Evolutionary conservation across 176 grass and related monocot species (phyloP).

Genomic region (Aegilops speltoides): DNA sequence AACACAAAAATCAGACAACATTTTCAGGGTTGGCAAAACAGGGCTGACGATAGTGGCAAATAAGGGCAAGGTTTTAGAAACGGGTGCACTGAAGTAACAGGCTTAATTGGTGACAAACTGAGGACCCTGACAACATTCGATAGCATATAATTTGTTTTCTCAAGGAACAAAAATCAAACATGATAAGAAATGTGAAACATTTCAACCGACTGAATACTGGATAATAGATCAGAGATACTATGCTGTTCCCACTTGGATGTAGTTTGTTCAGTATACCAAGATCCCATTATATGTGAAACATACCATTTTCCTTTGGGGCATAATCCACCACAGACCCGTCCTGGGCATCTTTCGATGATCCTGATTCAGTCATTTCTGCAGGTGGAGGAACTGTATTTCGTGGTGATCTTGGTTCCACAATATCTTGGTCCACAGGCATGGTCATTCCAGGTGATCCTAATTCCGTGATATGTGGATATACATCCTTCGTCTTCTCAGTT

Average conservation of each 20-base stretch:
- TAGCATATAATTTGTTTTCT: background rate
- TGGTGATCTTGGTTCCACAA: constrained; percentile 51
- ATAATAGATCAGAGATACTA: background rate
- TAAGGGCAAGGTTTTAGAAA: background rate
- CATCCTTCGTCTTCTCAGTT: constrained; percentile 35
- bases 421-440: constrained; percentile 34
- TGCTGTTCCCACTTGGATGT: background rate
- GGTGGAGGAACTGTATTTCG: constrained; percentile 38
- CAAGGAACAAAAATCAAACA: background rate
- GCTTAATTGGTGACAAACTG: background rate
- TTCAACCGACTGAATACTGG: background rate
- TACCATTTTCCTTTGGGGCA: constrained; percentile 54
- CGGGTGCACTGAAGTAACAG: background rate
- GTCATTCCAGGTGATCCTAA: constrained; percentile 52
- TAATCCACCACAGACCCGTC: constrained; percentile 38
- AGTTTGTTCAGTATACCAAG: constrained; percentile 29
- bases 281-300: constrained; percentile 22
- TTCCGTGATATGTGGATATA: constrained; percentile 48
- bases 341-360: constrained; percentile 51
- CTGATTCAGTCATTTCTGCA: constrained; percentile 43
- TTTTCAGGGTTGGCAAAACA: background rate
- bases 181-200: background rate
- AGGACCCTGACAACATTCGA: background rate
- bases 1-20: background rate
- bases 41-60: background rate